phyloP scores from a whole-genome alignment of 805 yeast species.

The Candida vaughaniae region DNA sequence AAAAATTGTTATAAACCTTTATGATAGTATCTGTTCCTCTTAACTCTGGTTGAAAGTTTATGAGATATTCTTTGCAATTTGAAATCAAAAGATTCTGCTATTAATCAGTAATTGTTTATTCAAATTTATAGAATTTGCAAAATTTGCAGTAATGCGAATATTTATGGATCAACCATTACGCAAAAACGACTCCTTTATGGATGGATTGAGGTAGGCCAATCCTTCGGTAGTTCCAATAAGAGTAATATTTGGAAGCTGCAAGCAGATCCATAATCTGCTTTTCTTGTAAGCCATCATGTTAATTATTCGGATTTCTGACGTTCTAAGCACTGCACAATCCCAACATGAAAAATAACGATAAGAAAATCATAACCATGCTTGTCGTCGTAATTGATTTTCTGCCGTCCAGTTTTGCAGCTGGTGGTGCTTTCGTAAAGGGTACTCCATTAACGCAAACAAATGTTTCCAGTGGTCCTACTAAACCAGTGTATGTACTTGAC shows the following conservation, averaged over 20 bases:
- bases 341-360: conserved; percentile 1
- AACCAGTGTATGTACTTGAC: conserved; percentile 1
- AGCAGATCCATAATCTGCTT: neutral
- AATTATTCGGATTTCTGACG: neutral
- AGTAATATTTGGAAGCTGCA: neutral
- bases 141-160: no score
- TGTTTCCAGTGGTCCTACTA: no score
- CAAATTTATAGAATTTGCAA: no score
- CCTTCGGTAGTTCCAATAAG: conserved; percentile 1
- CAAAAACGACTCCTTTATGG: no score
- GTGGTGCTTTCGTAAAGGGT: conserved; percentile 1
- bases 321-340: neutral
- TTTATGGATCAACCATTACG: no score
- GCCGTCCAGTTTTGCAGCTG: conserved; percentile 3
- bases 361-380: neutral
- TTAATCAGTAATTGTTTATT: no score
- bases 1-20: no score
- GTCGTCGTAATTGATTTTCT: conserved; percentile 1
- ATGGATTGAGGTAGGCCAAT: no score
- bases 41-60: no score
- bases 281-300: neutral
- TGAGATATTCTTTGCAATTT: no score
- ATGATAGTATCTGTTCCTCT: no score
- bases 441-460: conserved; percentile 1
- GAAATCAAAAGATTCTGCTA: no score